Evolutionary conservation across 169 alveolate species (phyloP), one percentile per base, ranked within the genome.

Genomic region (Cytauxzoon felis): DNA sequence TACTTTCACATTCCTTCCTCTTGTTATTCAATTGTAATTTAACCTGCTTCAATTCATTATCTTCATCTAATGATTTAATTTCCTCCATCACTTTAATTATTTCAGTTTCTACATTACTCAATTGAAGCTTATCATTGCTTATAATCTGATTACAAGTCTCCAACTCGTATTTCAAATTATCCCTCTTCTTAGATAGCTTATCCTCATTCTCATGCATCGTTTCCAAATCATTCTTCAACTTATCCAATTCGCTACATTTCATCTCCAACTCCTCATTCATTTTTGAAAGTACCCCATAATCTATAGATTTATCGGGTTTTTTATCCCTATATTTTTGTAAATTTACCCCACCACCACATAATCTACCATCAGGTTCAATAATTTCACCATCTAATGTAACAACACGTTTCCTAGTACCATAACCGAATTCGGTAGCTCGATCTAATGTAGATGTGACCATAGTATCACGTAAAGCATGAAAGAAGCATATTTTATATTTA

Each of bases 351-450:
- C 94, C 93, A 16, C 98, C 98, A 16, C 93, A 84, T 93, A 96
- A 91, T 2, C 95, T 89, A 21, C 99, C 99, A 23, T 94, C 91
- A 11, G 88, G 82, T 54, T 96, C 98, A 8, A 95, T 91, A 19
- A 96, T 54, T 66, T 93, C 96, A 1, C 99, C 99, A 48, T 88
- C 85, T 26, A 91, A 36, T 19, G 98, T 93, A 0, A 95, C 98
- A 0, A 95, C 97, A 67, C 97, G 89, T 63, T 87, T 81, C 43
- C 94, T 88, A 53, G 76, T 87, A 18, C 72, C 40, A 82, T 91
- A 93, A 1, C 93, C 93, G 5, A 94, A 88, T 51, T 71, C 75
- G 30, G 92, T 87, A 9, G 97, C 98, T 23, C 54, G 86, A 6
- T 93, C 96, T 7, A 96, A 82, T 57, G 76, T 80, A 13, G 88